Base-by-base conservation (phyloP, 2,329 filamentous ascomycete species). In the Venturia pyrina region DNA sequence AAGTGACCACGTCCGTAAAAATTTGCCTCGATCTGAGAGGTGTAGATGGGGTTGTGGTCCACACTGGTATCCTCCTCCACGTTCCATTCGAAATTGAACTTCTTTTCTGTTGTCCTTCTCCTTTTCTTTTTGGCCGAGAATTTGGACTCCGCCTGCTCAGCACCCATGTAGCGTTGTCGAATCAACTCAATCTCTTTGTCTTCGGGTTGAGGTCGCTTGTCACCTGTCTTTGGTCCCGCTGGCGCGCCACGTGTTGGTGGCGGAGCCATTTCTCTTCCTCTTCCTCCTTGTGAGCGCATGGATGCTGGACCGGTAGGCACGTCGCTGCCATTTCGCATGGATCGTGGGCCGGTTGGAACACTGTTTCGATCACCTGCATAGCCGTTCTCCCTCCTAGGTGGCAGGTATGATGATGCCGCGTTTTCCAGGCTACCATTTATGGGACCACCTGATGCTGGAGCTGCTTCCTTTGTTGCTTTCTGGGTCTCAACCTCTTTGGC, bases 41-140 rank as follows among this genome's bases (percentile, higher is more conserved):
- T 83, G 75, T 96, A 96, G 48, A 95, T 82, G 0, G 90, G 89
- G 71, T 96, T 93, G 73, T 92, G 89, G 70, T 91, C 88, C 2
- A 82, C 84, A 69, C 88, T 93, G 0, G 95, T 99, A 76, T 99
- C 95, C 74, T 99, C 95, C 68, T 96, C 90, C 0, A 87, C 85
- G 71, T 96, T 96, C 95, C 95, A 99, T 72, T 96, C 95, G 72
- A 99, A 99, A 72, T 97, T 99, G 81, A 99, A 99, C 75, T 99
- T 98, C 78, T 93, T 91, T 73, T 96, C 93, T 0, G 91, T 95
- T 1, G 92, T 96, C 68, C 93, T 85, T 79, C 90, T 89, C 66
- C 93, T 85, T 81, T 98, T 98, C 83, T 98, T 99, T 80, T 95
- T 91, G 0, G 93, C 93, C 0, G 92, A 96, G 73, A 98, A 97